Conservation (phyloP, 108 stramenopile species). For the Cyclostephanos invisitatus region DNA sequence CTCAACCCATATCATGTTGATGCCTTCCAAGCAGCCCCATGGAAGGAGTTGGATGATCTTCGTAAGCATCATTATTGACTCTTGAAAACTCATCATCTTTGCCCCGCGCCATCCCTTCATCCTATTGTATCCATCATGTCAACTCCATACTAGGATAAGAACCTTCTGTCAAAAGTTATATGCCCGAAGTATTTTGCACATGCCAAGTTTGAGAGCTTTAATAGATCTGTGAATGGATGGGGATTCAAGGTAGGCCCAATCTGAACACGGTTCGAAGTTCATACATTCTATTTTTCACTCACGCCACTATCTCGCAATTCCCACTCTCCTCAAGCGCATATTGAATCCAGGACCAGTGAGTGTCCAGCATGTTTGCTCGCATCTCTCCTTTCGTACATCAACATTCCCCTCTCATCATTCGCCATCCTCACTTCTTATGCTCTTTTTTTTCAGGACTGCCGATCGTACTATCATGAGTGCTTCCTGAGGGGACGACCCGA, state of each 20-base stretch:
- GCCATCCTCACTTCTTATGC: neutral
- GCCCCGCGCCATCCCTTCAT: neutral
- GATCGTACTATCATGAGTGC: constrained; percentile 50
- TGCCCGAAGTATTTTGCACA: constrained; percentile 41
- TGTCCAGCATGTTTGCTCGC: neutral
- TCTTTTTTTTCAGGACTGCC: constrained; percentile 25
- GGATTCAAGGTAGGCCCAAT: constrained; percentile 44
- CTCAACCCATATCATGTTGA: neutral
- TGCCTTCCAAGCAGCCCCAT: constrained; percentile 23
- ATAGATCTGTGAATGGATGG: constrained; percentile 50
- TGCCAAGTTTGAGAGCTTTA: constrained; percentile 39
- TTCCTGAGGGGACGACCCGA: constrained; percentile 44
- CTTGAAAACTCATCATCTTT: too few species aligned
- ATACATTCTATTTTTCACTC: constrained; percentile 6
- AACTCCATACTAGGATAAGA: constrained; percentile 15
- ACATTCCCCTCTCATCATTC: neutral
- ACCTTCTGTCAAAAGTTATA: constrained; percentile 24
- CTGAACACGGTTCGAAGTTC: neutral
- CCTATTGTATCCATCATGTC: neutral
- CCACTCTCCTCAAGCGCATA: constrained; percentile 8
- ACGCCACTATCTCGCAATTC: neutral
- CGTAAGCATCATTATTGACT: neutral
- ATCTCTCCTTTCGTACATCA: neutral
- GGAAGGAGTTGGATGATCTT: constrained; percentile 37
- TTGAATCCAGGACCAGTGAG: constrained; percentile 20